Percentiles rank a stretch among this genome's conserved stretches.
phyloP scores from a whole-genome alignment of 768 basidiomycete species.

The Boletus edulis region DNA sequence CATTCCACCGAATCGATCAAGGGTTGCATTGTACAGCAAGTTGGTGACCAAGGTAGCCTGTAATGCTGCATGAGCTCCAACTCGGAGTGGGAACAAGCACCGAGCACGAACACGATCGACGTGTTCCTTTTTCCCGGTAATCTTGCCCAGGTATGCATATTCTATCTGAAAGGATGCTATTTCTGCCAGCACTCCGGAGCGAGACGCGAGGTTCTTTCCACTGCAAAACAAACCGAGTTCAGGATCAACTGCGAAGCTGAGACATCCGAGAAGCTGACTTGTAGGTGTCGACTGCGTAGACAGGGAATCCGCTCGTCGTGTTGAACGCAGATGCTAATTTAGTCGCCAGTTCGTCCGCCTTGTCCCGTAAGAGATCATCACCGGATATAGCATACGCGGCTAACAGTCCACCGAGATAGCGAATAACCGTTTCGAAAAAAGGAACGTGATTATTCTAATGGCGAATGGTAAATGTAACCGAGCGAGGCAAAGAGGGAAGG shows the following conservation, averaged over 20 bases:
- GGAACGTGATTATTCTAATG: constrained; percentile 38
- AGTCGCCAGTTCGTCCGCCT: constrained; percentile 74
- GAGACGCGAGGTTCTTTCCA: background rate
- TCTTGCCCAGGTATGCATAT: constrained; percentile 78
- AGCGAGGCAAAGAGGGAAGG: background rate
- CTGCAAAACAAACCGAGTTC: background rate
- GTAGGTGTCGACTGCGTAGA: constrained; percentile 65
- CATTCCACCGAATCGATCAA: constrained; percentile 54
- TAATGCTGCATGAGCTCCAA: background rate
- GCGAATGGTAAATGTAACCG: background rate
- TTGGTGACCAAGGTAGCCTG: constrained; percentile 52
- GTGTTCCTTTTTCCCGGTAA: constrained; percentile 68
- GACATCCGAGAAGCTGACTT: constrained; percentile 35
- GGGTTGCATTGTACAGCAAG: constrained; percentile 44
- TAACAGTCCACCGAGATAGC: constrained; percentile 85
- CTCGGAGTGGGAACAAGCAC: background rate
- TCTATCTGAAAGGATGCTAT: constrained; percentile 80
- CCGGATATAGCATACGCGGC: constrained; percentile 77
- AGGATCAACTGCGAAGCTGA: background rate
- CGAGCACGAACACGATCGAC: constrained; percentile 49
- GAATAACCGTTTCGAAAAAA: constrained; percentile 84
- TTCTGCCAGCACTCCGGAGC: constrained; percentile 60
- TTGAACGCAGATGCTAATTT: constrained; percentile 70
- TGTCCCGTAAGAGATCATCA: constrained; percentile 57
- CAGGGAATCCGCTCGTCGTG: constrained; percentile 66